phyloP scores from a whole-genome alignment of 108 stramenopile genomes.

The Pseudonitzschia pungens region DNA sequence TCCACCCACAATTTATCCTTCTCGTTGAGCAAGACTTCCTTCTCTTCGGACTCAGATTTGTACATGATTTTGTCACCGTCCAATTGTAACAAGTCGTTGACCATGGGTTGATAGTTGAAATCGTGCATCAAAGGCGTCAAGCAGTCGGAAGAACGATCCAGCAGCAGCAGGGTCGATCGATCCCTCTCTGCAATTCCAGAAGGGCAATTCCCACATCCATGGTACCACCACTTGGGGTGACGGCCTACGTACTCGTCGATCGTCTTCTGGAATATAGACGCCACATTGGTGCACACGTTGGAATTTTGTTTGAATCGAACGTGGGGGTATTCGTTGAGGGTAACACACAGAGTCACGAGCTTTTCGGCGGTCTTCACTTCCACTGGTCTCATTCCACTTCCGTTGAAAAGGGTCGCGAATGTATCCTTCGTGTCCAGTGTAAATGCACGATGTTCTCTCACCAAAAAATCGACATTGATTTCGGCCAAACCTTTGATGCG shows the following conservation, averaged over 20 bases:
- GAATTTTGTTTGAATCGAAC: conserved; percentile 82
- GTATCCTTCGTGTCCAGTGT: conserved; percentile 79
- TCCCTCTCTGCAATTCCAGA: conserved; percentile 50
- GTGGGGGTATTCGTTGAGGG: conserved; percentile 96
- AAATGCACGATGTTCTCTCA: conserved; percentile 85
- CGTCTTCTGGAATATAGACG: conserved; percentile 78
- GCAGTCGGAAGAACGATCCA: conserved; percentile 93
- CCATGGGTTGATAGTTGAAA: conserved; percentile 97
- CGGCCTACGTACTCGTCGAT: conserved; percentile 80
- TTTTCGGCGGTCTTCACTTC: conserved; percentile 63
- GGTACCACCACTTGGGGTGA: conserved; percentile 87
- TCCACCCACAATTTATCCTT: conserved; percentile 96
- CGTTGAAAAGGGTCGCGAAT: conserved; percentile 49
- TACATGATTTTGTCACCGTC: conserved; percentile 87
- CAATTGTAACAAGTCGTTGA: conserved; percentile 88
- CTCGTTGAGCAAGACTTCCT: conserved; percentile 91
- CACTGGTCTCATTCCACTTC: conserved; percentile 20
- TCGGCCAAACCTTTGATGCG: conserved; percentile 85
- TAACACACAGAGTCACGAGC: conserved; percentile 94
- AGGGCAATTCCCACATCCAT: conserved; percentile 77
- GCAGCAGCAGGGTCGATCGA: conserved; percentile 84
- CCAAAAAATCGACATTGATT: conserved; percentile 93
- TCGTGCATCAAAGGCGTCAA: conserved; percentile 97
- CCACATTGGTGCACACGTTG: conserved; percentile 59
- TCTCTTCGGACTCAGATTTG: conserved; percentile 53